A percentile compares a stretch with the other conserved stretches of the same genome.
These are phyloP conservation scores for Pythium plurisporium DNA, from an alignment of 352 stramenopile species.

Conservation along the genomic window DNA sequence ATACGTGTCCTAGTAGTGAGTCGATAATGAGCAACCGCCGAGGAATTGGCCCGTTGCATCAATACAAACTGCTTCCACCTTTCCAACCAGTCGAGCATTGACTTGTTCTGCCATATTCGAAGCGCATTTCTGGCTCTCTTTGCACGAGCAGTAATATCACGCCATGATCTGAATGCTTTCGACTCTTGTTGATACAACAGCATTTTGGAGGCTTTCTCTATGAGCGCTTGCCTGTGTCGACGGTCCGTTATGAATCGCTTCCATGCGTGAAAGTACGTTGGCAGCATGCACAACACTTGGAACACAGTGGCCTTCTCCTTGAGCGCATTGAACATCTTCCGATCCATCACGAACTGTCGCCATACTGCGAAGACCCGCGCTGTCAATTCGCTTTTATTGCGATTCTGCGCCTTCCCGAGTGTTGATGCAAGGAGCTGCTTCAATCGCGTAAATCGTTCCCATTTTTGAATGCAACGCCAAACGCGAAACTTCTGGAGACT, in stretches of 20 bases:
- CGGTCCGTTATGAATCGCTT: constrained; percentile 8
- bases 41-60: not conserved
- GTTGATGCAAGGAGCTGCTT: constrained; percentile 22
- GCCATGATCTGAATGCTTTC: constrained; percentile 33
- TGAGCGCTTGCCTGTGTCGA: no score
- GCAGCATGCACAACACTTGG: constrained; percentile 35
- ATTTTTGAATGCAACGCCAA: constrained; percentile 17
- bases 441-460: constrained; percentile 16
- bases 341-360: constrained; percentile 20
- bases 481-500: constrained; percentile 17
- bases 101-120: constrained; percentile 9
- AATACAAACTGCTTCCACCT: constrained; percentile 9
- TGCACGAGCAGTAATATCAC: not conserved
- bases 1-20: not conserved
- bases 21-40: not conserved
- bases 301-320: constrained; percentile 39
- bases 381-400: constrained; percentile 11
- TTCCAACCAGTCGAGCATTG: not conserved
- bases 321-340: constrained; percentile 14
- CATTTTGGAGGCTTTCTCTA: no score
- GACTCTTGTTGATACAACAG: constrained; percentile 35
- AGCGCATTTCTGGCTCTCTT: constrained; percentile 12
- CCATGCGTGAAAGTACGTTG: constrained; percentile 33
- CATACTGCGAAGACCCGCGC: constrained; percentile 25
- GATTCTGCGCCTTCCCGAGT: constrained; percentile 12